A percentile compares a stretch with the other conserved stretches of the same genome.
These are phyloP conservation scores for Punica granatum DNA, from an alignment of 345 rosid species.

Conservation along the genomic window DNA sequence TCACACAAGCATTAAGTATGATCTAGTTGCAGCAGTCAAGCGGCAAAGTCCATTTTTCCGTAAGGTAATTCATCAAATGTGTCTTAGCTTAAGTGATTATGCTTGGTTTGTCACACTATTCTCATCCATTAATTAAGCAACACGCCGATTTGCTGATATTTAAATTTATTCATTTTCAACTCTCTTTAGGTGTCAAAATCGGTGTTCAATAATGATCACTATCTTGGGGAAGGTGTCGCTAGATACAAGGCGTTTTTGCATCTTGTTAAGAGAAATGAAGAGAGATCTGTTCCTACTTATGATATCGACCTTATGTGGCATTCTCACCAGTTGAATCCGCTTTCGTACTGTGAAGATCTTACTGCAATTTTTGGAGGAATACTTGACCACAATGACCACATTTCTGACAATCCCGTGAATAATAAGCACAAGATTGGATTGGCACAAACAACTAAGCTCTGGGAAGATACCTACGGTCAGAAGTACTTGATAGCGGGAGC, in stretches of 20 bases:
- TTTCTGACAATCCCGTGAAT: not conserved
- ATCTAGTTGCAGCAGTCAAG: constrained; percentile 67
- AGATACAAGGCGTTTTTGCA: not conserved
- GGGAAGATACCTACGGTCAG: not conserved
- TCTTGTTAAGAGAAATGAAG: not conserved
- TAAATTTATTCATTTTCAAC: not conserved
- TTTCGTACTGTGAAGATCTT: not conserved
- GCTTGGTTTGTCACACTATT: not conserved
- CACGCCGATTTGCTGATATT: too few species aligned
- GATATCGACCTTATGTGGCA: constrained; percentile 5
- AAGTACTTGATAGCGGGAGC: not conserved
- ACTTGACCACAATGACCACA: not conserved
- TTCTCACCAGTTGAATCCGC: not conserved
- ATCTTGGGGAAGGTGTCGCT: not conserved
- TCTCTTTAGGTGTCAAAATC: constrained; percentile 12
- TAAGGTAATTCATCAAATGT: constrained; percentile 41
- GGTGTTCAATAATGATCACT: not conserved
- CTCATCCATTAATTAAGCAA: not conserved
- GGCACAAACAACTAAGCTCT: not conserved
- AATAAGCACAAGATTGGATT: not conserved
- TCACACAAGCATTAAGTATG: constrained; percentile 52
- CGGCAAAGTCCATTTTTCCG: constrained; percentile 81
- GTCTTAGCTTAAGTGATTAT: not conserved
- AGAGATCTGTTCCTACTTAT: not conserved
- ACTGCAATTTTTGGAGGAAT: not conserved